A percentile compares a stretch with the other conserved stretches of the same genome.
These are phyloP conservation scores for Hymenoscyphus scutula DNA, from an alignment of 2,329 filamentous ascomycete species.

Conservation along the genomic window DNA sequence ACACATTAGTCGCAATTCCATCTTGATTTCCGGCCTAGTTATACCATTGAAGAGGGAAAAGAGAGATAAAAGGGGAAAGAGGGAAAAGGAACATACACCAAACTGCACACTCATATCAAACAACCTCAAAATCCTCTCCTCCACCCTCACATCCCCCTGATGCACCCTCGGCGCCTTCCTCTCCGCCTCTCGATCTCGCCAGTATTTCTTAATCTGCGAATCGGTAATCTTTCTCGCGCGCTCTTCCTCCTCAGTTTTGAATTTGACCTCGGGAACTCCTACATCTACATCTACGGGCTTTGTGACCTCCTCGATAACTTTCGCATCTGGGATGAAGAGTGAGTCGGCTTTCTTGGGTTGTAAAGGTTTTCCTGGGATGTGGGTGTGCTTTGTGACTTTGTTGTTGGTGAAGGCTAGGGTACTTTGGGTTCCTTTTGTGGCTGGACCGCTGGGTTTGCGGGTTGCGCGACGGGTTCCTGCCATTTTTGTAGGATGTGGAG, in stretches of 20 bases:
- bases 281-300: too few species aligned
- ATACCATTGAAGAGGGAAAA: not conserved
- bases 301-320: slow-evolving; percentile 9
- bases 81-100: slow-evolving; percentile 62
- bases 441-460: slow-evolving; percentile 39
- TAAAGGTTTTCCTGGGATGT: slow-evolving; percentile 20
- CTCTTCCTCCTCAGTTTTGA: slow-evolving; percentile 45
- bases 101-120: slow-evolving; percentile 92
- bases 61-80: not conserved
- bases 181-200: slow-evolving; percentile 67
- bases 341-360: too few species aligned
- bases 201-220: slow-evolving; percentile 72
- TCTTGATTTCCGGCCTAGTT: not conserved
- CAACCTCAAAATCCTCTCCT: slow-evolving; percentile 85
- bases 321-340: not conserved
- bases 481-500: slow-evolving; percentile 35
- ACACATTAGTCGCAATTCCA: slow-evolving; percentile 9
- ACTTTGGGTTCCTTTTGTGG: slow-evolving; percentile 46
- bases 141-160: slow-evolving; percentile 65
- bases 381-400: slow-evolving; percentile 55
- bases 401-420: slow-evolving; percentile 62
- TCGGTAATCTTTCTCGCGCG: slow-evolving; percentile 64
- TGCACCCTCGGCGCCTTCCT: slow-evolving; percentile 72
- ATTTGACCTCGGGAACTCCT: slow-evolving; percentile 29
- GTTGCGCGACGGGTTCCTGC: slow-evolving; percentile 40